Evolutionary conservation across 352 stramenopile species (phyloP), one percentile per base, ranked within the genome.

Genomic region (Pythium apleroticum): DNA sequence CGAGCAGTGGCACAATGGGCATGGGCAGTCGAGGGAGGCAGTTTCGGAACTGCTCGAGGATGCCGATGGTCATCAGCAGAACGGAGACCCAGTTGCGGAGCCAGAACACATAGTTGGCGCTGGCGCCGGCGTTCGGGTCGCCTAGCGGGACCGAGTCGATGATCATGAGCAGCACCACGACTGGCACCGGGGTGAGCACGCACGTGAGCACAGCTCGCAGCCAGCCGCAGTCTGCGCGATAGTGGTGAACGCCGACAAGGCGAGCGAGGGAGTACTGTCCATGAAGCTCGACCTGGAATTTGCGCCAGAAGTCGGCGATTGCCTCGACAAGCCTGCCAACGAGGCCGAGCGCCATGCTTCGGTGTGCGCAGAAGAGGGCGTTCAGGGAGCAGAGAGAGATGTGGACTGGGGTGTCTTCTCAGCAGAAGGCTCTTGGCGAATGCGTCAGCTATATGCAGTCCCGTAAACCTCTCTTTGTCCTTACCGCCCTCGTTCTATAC

Each of bases 51-150:
- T 83, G 73, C 41, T 74, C 68, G 12, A 78, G 45, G 41, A 78
- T 69, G 1, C 62, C 64, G 35, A 67, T 56, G 0, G 63, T 74
- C 31, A 86, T 76, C 27, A 81, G 59, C 4, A 57, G 43, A 19
- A 73, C 57, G 15, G 56, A 54, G 43, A 86, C 30, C n/a, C 61
- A 66, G 33, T 75, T 65, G 52, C 77, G 73, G 25, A 60, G 33
- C 27, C 66, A 81, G 31, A 84, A 75, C 5, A 71, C 45, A 4
- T 74, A 69, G 62, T 84, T 88, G 5, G 63, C 56, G 24, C 55
- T 58, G 4, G 66, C 59, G 15, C 76, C 76, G 15, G 46, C 54
- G 25, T 64, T 52, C 1, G 74, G 69, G 12, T 63, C 33, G 20
- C 27, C 48, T 3, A 69, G 17, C 3, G 50, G 60, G 17, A 57